Conservation (phyloP, 257 asterid species). For the Fraxinus anomala region DNA sequence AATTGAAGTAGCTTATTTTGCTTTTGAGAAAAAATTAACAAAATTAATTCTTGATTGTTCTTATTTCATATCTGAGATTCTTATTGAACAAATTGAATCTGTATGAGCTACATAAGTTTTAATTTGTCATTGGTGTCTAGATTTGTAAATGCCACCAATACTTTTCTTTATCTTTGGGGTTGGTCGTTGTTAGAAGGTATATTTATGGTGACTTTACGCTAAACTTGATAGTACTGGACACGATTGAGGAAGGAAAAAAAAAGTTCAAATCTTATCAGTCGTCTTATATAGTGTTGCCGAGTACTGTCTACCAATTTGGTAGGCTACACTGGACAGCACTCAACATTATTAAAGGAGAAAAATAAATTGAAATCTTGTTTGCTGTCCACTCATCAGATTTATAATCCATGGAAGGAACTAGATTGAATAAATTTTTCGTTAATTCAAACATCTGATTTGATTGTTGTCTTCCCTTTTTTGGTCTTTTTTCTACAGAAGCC, state of each 20-base stretch:
- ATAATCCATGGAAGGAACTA: too few species aligned
- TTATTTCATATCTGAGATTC: neutral
- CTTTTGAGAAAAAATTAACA: neutral
- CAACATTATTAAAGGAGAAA: too few species aligned
- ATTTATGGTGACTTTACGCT: too few species aligned
- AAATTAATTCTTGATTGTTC: neutral
- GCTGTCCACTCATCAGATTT: too few species aligned
- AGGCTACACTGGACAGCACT: too few species aligned
- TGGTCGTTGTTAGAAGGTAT: neutral
- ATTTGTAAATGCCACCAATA: neutral
- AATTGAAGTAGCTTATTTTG: constrained; percentile 1
- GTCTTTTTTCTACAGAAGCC: constrained; percentile 41
- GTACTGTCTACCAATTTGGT: too few species aligned
- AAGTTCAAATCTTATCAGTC: too few species aligned
- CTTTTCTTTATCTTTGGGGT: neutral
- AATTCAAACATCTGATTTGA: neutral
- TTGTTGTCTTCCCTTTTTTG: neutral
- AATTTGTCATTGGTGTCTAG: neutral
- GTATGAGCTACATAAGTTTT: neutral
- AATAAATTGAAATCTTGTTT: too few species aligned
- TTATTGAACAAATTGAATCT: neutral
- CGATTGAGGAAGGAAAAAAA: too few species aligned
- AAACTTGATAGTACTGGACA: neutral
- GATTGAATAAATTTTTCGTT: neutral
- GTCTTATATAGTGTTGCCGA: too few species aligned